A percentile compares a stretch with the other conserved stretches of the same genome.
Conservation (phyloP, 768 basidiomycete genomes). For the Amanita exitialis region DNA sequence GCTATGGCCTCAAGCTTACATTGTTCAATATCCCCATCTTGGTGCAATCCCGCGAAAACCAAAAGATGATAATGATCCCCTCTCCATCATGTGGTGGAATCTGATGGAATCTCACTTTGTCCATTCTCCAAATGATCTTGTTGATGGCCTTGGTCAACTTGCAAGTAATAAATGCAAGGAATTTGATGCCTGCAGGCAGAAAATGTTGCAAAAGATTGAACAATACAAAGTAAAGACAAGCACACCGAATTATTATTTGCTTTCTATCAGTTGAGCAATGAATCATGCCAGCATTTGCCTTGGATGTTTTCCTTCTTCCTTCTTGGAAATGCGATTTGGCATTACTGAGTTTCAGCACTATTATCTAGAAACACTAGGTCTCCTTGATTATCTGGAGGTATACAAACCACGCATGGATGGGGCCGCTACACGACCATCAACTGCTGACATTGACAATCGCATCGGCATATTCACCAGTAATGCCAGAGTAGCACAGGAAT, state of each 20-base stretch:
- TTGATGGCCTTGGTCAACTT: neutral
- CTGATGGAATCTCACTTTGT: neutral
- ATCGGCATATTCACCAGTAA: constrained; percentile 11
- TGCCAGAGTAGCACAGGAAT: constrained; percentile 2
- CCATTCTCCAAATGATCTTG: neutral
- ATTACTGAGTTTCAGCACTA: neutral
- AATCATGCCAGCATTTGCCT: neutral
- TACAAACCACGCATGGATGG: neutral
- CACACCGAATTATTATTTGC: neutral
- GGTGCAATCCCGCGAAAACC: neutral
- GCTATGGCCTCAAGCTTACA: neutral
- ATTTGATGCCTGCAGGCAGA: neutral
- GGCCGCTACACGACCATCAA: neutral
- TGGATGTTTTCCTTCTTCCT: neutral
- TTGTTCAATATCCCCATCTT: neutral
- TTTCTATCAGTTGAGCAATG: neutral
- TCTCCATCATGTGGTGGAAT: neutral
- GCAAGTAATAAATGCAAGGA: neutral
- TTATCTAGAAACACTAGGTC: neutral
- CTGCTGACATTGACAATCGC: neutral
- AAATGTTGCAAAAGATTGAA: neutral
- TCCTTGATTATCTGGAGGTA: neutral
- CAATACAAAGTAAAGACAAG: neutral
- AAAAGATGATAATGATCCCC: neutral
- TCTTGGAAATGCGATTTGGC: no score